Evolutionary conservation across 2,329 filamentous ascomycete species (phyloP), one percentile per base, ranked within the genome.

Genomic region (Trichoderma asperellum): DNA sequence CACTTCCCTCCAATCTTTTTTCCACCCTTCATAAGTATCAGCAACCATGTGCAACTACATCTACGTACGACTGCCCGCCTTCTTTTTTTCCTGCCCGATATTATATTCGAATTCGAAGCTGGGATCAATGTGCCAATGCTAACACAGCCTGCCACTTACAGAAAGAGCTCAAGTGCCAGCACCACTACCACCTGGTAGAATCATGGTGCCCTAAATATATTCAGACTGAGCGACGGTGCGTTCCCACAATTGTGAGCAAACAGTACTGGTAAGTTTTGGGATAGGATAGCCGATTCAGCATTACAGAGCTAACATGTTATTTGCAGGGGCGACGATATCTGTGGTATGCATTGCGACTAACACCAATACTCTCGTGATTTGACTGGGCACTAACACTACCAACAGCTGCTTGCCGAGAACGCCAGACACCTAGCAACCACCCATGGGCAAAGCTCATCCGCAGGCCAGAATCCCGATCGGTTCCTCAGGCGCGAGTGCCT

Each of bases 111-210:
- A 34, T 24, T 2, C 49, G 24, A 16, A 32, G 32, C 27, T 32
- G 3, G 43, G n/a, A n/a, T 34, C 49, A 2, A 29, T 43, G 8
- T 29, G 49, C 32, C 21, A 27, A 24, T 56, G 63, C 72, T 73
- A 68, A 73, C 71, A 47, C 29, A 8, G 4, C 21, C 7, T 14
- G 52, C 55, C 29, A n/a, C 29, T 57, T 43, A 27, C 71, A 85
- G 84, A 84, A 84, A 70, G 83, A 86, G 70, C 80, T 86, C 70
- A 84, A 84, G 76, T 86, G 85, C 71, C 81, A 84, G 71, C 80
- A 81, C 66, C 83, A 86, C 75, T 85, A 84, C 78, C 84, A 86
- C 72, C 75, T 82, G 71, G 81, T 83, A 68, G 81, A 82, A 70
- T 82, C 81, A 32, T 83, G 81, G 81, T 83, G 81, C 63, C 77